Conservation (phyloP, 2,329 filamentous ascomycete genomes). For the Hymenotorrendiella dingleyae region DNA sequence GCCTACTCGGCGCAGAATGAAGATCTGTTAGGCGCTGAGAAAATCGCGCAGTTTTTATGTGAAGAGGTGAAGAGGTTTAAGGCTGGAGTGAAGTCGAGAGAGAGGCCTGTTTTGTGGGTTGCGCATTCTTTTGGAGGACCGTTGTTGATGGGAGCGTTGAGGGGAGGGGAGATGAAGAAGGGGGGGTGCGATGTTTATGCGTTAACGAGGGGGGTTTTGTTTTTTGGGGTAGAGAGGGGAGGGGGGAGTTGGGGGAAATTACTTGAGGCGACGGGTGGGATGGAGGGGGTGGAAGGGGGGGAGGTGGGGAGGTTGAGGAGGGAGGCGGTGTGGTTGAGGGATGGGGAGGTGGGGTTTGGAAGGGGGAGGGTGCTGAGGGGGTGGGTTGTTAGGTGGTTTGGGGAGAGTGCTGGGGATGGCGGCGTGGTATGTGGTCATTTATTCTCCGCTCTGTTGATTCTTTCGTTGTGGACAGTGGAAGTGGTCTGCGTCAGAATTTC, state of each 20-base stretch:
- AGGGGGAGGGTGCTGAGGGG: neutral
- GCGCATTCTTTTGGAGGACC: constrained; percentile 2
- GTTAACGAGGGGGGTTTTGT: neutral
- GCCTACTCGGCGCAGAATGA: neutral
- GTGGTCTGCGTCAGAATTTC: no score
- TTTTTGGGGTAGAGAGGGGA: constrained; percentile 1
- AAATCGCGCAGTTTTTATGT: neutral
- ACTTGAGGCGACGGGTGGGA: neutral
- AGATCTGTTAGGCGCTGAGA: neutral
- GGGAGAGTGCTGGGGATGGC: neutral
- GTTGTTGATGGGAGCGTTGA: neutral
- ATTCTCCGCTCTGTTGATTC: no score
- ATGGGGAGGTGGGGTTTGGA: neutral
- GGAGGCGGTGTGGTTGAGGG: neutral
- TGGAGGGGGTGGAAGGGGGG: neutral
- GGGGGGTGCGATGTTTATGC: neutral
- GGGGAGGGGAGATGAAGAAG: neutral
- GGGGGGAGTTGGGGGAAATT: neutral
- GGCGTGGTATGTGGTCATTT: no score
- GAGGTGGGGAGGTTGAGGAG: constrained; percentile 1
- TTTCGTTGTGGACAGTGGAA: no score
- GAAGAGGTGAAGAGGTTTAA: neutral
- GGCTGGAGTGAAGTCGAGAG: neutral
- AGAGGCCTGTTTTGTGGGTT: neutral
- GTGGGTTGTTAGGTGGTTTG: constrained; percentile 2